Evolutionary conservation across 2,329 filamentous ascomycete genomes (phyloP).

Genomic region (Colletotrichum kahawae): DNA sequence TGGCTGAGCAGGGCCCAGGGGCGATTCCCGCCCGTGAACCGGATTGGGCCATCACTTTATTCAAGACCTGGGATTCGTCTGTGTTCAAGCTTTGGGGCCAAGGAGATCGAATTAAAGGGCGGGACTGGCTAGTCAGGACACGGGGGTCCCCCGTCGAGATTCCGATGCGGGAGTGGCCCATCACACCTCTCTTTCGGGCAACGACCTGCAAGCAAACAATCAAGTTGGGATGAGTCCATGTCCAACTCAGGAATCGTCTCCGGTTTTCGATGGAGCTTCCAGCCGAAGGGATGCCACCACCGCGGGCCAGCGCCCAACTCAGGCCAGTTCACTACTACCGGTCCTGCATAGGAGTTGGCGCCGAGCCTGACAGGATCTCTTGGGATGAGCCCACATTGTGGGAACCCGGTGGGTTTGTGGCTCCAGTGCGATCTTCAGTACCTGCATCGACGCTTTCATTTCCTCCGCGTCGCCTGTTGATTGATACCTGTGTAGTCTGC

Average conservation of each 20-base stretch:
- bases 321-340: neutral
- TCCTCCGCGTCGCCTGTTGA: conserved; percentile 21
- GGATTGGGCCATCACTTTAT: conserved; percentile 13
- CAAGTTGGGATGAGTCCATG: conserved; percentile 15
- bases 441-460: conserved; percentile 20
- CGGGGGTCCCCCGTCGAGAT: conserved; percentile 1
- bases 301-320: neutral
- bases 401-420: conserved; percentile 5
- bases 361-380: neutral
- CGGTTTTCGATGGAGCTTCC: neutral
- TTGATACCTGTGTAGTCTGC: conserved; percentile 4
- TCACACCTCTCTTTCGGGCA: neutral
- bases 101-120: conserved; percentile 13
- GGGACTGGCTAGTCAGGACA: conserved; percentile 8
- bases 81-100: conserved; percentile 3
- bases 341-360: neutral
- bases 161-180: neutral
- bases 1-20: neutral
- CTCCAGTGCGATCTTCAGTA: conserved; percentile 16
- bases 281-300: neutral
- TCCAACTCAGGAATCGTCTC: neutral
- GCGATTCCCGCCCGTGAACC: neutral
- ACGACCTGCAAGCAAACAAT: conserved; percentile 5
- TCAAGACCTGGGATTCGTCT: conserved; percentile 2
- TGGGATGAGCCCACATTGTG: neutral